Percentiles rank a stretch among this genome's conserved stretches.
Conservation (phyloP, 208 protist genomes). For the Acanthamoeba royreba region DNA sequence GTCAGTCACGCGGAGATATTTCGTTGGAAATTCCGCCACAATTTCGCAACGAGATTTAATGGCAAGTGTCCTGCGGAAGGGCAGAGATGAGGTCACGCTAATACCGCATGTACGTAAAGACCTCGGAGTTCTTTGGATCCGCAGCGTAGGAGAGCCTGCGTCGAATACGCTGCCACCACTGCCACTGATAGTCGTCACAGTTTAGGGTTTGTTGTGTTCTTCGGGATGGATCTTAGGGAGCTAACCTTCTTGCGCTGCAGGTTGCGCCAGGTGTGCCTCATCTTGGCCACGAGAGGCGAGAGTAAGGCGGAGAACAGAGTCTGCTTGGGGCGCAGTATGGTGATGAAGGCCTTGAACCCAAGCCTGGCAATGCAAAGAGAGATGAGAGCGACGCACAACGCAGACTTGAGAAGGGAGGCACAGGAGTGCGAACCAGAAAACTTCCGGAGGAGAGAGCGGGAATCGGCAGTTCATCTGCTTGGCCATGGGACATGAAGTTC, state of each 20-base stretch:
- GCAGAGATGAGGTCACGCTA: background rate
- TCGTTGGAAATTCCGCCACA: background rate
- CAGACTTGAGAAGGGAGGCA: background rate
- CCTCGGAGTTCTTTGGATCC: background rate
- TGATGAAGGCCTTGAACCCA: conserved; percentile 8
- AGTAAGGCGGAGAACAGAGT: background rate
- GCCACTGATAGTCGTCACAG: too few relatives aligned
- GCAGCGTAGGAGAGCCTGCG: background rate
- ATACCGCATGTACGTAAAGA: conserved; percentile 11
- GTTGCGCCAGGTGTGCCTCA: background rate
- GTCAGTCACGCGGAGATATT: background rate
- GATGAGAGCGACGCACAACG: background rate
- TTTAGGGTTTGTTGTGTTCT: background rate
- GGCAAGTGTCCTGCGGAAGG: background rate
- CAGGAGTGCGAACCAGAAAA: background rate
- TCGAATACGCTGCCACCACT: background rate
- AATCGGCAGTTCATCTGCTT: conserved; percentile 27
- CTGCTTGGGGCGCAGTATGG: background rate
- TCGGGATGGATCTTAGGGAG: background rate
- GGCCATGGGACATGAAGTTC: background rate
- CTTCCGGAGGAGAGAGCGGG: background rate
- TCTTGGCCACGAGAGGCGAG: background rate
- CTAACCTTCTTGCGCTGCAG: background rate
- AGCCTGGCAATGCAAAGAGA: background rate
- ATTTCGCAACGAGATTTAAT: background rate